Base-by-base conservation (phyloP, 176 grass and related monocot species). In the sorghum (Sorghum bicolor) region DNA sequence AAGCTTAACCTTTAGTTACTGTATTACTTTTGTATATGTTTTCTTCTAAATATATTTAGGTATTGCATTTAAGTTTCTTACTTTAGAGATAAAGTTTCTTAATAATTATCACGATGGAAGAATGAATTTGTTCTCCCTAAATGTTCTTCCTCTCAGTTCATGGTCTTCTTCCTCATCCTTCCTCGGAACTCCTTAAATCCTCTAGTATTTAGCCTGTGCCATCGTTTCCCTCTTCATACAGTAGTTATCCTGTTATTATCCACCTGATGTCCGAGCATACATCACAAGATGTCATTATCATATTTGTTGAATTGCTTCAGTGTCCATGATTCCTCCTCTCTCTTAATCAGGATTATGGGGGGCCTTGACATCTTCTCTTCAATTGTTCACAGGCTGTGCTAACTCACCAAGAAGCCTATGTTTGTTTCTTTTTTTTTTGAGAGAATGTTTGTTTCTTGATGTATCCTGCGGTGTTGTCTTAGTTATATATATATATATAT, bases 401-500 rank as follows among this genome's bases (percentile, higher is more conserved):
- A 63, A 70, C 70, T 5, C 32, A 10, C 72, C 2, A 6, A 25
- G 29, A 68, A 53, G 30, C 7, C 2, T 52, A 15, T 53, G 30
- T 15, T 53, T 80, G n/a, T 17, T 78, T 70, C 53, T 43, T 43
- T n/a, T n/a, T n/a, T n/a, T n/a, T n/a, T n/a, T n/a, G n/a, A n/a
- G n/a, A n/a, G n/a, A n/a, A 15, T 53, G 30, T 15, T 53, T 80
- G n/a, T 17, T 78, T 70, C 53, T 43, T 43, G 41, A 26, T 38
- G 16, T 31, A 1, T 17, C 22, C 19, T 41, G 70, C 0, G 1
- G 31, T 70, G 50, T 33, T 40, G 16, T 83, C 8, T 64, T 72
- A 58, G 66, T 36, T 78, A 30, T 73, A 24, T 65, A 55, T n/a
- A n/a, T 82, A 24, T 44, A n/a, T n/a, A n/a, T 78, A 30, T 73